These are phyloP conservation scores for Neckera pumila DNA, from an alignment of 225 moss, liverwort and hornwort species.

Conservation along the genomic window DNA sequence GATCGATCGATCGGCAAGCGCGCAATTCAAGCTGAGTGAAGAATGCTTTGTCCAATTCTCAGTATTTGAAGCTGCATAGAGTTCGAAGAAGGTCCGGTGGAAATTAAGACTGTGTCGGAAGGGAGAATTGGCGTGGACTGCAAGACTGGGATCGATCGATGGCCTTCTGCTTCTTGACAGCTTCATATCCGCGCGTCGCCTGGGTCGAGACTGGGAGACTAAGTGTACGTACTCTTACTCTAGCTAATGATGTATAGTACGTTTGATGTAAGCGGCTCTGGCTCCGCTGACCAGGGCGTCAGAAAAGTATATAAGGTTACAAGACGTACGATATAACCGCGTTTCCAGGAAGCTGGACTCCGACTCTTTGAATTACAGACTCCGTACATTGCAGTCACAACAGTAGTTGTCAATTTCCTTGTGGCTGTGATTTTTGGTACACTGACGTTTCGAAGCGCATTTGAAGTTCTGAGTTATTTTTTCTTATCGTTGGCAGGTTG, in stretches of 20 bases:
- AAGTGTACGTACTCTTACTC: neutral
- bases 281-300: neutral
- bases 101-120: neutral
- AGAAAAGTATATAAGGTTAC: neutral
- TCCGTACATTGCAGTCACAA: too few species aligned
- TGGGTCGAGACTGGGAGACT: neutral
- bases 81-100: neutral
- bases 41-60: neutral
- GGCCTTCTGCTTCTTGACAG: neutral
- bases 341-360: neutral
- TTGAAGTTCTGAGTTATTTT: neutral
- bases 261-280: neutral
- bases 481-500: neutral
- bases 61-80: neutral
- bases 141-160: neutral
- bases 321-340: neutral
- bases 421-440: neutral
- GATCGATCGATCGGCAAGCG: too few species aligned
- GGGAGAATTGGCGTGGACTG: neutral
- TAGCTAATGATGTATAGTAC: too few species aligned
- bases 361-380: too few species aligned
- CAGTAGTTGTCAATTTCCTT: neutral
- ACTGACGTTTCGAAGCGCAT: neutral
- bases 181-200: neutral
- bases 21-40: too few species aligned